Base-by-base conservation (phyloP, 208 protist species). In the Novymonas esmeraldas region DNA sequence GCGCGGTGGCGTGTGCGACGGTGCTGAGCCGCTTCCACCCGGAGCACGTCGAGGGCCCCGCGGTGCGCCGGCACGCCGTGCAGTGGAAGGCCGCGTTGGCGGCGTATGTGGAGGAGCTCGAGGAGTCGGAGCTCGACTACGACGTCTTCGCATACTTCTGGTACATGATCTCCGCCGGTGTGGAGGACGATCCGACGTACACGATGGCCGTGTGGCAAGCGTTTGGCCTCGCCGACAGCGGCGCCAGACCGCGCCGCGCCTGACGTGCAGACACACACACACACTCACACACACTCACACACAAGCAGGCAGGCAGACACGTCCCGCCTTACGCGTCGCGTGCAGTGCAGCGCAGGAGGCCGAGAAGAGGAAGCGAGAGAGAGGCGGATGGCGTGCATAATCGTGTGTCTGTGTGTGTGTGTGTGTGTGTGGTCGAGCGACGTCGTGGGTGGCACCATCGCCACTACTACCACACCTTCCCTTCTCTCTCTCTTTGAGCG, bases 121-220 rank as follows among this genome's bases (percentile, higher is more conserved):
- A 65, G 33, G 64, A 71, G 60, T 64, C 51, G 39, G 48, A 42
- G 24, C 46, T 95, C 24, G 61, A 74, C 11, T 87, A 86, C 59
- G 81, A 88, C 31, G 55, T 81, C 10, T 95, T 95, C 42, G 64
- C 77, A 22, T 95, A 86, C 63, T 88, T 93, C 38, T 93, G 86
- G 86, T 74, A 73, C 42, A 73, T 90, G 60, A 50, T 93, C 28
- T 93, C 87, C 20, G 87, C 90, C 10, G 85, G 71, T 18, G 79
- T 91, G 42, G 82, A 82, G 41, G 90, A 95, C 49, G 87, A 93
- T 54, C 85, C 90, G 2, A 81, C 84, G 6, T 95, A 89, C 52
- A 90, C 90, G 6, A 79, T 95, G 77, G 77, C 87, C 39, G 44
- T 95, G 20, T 95, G 90, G 90, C 85, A 89, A 44, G 79, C 82